Evolutionary conservation across 2,329 filamentous ascomycete genomes (phyloP).

Genomic region (Davidsoniella australis): DNA sequence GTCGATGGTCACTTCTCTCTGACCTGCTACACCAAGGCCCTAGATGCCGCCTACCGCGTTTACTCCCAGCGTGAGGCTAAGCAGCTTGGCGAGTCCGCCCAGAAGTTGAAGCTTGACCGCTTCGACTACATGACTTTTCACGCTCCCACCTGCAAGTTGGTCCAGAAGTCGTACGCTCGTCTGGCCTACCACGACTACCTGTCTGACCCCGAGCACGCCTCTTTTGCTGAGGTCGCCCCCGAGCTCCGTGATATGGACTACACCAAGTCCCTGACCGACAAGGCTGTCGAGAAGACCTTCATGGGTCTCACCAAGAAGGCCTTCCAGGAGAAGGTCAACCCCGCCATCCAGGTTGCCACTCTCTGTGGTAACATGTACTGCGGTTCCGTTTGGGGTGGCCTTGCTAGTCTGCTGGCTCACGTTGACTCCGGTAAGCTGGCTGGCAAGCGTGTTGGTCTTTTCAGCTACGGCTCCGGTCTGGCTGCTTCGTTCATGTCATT

Average conservation of each 20-base stretch:
- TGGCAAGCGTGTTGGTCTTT: slow-evolving; percentile 58
- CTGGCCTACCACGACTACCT: slow-evolving; percentile 79
- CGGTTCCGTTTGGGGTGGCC: slow-evolving; percentile 58
- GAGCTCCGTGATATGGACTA: slow-evolving; percentile 68
- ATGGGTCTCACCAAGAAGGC: slow-evolving; percentile 72
- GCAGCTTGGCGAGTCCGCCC: slow-evolving; percentile 26
- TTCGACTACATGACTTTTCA: slow-evolving; percentile 78
- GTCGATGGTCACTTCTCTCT: slow-evolving; percentile 73
- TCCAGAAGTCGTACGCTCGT: slow-evolving; percentile 69
- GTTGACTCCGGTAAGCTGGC: slow-evolving; percentile 44
- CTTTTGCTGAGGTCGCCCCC: slow-evolving; percentile 57
- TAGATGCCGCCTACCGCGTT: slow-evolving; percentile 66
- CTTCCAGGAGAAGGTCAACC: slow-evolving; percentile 61
- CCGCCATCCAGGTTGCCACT: slow-evolving; percentile 58
- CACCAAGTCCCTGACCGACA: slow-evolving; percentile 62
- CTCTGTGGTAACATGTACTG: slow-evolving; percentile 57
- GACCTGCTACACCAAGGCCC: slow-evolving; percentile 65
- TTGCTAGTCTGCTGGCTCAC: slow-evolving; percentile 52
- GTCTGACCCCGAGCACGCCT: slow-evolving; percentile 44
- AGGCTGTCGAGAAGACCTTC: slow-evolving; percentile 73
- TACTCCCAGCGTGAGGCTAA: slow-evolving; percentile 59
- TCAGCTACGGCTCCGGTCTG: slow-evolving; percentile 66
- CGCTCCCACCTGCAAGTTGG: slow-evolving; percentile 72
- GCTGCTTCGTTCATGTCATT: slow-evolving; percentile 57
- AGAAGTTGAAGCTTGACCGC: slow-evolving; percentile 53